Percentiles rank a stretch among this genome's conserved stretches.
These are phyloP conservation scores for Penstemon davidsonii DNA, from an alignment of 257 asterid species.

Conservation along the genomic window DNA sequence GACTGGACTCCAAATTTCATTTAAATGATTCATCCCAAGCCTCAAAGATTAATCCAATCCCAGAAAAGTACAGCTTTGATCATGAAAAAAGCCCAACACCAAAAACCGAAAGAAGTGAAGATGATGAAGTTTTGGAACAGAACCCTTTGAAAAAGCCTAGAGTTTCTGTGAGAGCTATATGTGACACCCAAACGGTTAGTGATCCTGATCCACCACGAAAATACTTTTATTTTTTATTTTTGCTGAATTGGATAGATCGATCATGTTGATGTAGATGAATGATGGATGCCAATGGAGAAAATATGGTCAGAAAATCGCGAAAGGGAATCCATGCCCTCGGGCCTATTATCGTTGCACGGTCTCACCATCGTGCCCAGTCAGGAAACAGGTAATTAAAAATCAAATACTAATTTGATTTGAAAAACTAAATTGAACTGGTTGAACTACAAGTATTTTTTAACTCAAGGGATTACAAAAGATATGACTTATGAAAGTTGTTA, in stretches of 20 bases:
- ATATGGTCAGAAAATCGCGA: slow-evolving; percentile 57
- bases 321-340: slow-evolving; percentile 64
- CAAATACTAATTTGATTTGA: no score
- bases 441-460: no score
- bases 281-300: slow-evolving; percentile 73
- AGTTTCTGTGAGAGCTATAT: slow-evolving; percentile 53
- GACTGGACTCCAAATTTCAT: slow-evolving; percentile 32
- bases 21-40: not conserved
- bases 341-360: slow-evolving; percentile 60
- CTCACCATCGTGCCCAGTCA: slow-evolving; percentile 48
- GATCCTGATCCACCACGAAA: not conserved
- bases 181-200: slow-evolving; percentile 53
- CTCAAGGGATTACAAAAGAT: no score
- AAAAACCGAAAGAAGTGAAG: slow-evolving; percentile 32
- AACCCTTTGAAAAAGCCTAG: slow-evolving; percentile 51
- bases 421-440: no score
- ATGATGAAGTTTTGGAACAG: slow-evolving; percentile 36
- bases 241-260: not conserved
- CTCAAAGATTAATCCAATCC: slow-evolving; percentile 14
- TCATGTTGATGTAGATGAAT: slow-evolving; percentile 34
- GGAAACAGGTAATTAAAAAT: slow-evolving; percentile 43
- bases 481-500: not conserved
- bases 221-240: not conserved
- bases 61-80: slow-evolving; percentile 17
- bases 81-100: slow-evolving; percentile 19